A percentile compares a stretch with the other conserved stretches of the same genome.
Evolutionary conservation across 2,329 filamentous ascomycete genomes (phyloP).

Genomic region (Cladosporium phlei): DNA sequence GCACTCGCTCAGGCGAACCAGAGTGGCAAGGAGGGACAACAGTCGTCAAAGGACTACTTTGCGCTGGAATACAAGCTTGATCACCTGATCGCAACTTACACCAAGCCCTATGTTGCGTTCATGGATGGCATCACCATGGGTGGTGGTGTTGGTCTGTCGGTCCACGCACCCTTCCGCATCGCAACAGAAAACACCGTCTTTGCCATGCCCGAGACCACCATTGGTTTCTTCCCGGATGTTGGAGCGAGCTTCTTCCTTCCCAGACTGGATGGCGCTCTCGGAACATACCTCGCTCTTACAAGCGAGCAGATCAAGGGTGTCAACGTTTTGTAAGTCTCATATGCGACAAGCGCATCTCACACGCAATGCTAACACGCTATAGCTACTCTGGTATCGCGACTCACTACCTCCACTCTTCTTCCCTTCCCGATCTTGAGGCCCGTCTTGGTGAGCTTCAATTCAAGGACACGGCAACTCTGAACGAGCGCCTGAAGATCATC

Average conservation of each 20-base stretch:
- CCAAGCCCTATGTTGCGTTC: constrained; percentile 88
- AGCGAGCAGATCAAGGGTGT: constrained; percentile 76
- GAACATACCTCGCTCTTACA: constrained; percentile 90
- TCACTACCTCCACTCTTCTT: constrained; percentile 91
- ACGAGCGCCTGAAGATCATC: constrained; percentile 65
- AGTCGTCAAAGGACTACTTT: constrained; percentile 79
- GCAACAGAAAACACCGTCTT: constrained; percentile 94
- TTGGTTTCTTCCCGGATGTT: constrained; percentile 98
- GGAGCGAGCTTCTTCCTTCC: constrained; percentile 95
- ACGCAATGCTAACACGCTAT: neutral
- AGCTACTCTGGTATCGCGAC: constrained; percentile 83
- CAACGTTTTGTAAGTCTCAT: constrained; percentile 58
- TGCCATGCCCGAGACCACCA: constrained; percentile 97
- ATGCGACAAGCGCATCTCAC: neutral
- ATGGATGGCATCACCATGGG: constrained; percentile 99
- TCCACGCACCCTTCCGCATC: constrained; percentile 93
- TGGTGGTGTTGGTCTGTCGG: constrained; percentile 86
- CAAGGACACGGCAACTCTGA: constrained; percentile 64
- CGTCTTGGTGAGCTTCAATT: constrained; percentile 88
- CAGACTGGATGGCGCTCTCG: constrained; percentile 76
- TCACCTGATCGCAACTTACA: constrained; percentile 89
- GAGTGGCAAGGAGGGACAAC: constrained; percentile 63
- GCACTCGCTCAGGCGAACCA: constrained; percentile 71
- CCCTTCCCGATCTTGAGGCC: constrained; percentile 72
- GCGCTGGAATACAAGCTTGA: constrained; percentile 93